These are phyloP conservation scores for Candolleomyces eurysporus DNA, from an alignment of 768 basidiomycete genomes.

Conservation along the genomic window DNA sequence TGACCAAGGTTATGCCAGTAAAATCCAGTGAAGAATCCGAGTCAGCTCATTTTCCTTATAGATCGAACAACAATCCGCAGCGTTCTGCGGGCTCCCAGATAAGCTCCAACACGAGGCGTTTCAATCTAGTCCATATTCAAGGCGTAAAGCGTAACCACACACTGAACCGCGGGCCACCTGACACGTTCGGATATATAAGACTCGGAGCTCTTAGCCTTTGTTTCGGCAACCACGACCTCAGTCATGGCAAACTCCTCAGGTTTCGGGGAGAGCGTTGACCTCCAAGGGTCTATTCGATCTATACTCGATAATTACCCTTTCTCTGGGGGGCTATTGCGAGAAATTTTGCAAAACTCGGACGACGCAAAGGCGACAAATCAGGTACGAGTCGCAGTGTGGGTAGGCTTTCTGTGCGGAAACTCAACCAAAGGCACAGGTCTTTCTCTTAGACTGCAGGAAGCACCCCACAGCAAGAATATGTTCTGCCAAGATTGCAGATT, in stretches of 20 bases:
- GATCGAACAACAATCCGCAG: too few relatives aligned
- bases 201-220: too few relatives aligned
- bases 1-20: too few relatives aligned
- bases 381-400: constrained; percentile 21
- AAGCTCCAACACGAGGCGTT: too few relatives aligned
- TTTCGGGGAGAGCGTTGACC: constrained; percentile 19
- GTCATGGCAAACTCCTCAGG: background rate
- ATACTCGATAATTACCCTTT: constrained; percentile 46
- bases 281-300: constrained; percentile 20
- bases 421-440: constrained; percentile 27
- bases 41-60: too few relatives aligned
- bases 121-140: too few relatives aligned
- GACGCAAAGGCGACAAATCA: constrained; percentile 46
- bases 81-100: too few relatives aligned
- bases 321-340: constrained; percentile 42
- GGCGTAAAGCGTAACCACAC: too few relatives aligned
- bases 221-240: too few relatives aligned
- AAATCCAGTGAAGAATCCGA: too few relatives aligned
- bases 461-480: constrained; percentile 25
- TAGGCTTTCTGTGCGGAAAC: background rate
- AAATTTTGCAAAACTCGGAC: constrained; percentile 48
- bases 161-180: too few relatives aligned
- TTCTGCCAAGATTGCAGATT: constrained; percentile 16
- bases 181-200: too few relatives aligned
- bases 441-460: constrained; percentile 39